Conservation (phyloP, 805 yeast species). For the Wickerhamomyces alni region DNA sequence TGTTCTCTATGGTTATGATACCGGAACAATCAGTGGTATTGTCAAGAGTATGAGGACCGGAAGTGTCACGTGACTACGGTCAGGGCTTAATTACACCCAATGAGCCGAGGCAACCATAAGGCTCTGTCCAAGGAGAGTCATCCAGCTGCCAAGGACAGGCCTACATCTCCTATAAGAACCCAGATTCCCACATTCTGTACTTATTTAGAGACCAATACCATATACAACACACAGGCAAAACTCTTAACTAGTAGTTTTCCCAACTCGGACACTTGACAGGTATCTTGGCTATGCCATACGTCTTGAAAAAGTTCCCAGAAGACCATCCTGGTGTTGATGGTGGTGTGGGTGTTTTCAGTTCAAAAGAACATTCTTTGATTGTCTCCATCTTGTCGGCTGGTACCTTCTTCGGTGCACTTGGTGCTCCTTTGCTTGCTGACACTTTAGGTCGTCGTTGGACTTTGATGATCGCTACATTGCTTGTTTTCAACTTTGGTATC, state of each 20-base stretch:
- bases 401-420: constrained; percentile 61
- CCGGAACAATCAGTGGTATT: constrained; percentile 48
- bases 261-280: no score
- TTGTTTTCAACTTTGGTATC: constrained; percentile 48
- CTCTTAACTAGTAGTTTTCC: no score
- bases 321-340: constrained; percentile 29
- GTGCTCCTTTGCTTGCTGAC: constrained; percentile 54
- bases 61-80: no score
- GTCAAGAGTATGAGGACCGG: no score
- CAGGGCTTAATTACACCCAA: no score
- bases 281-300: constrained; percentile 59
- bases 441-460: constrained; percentile 49
- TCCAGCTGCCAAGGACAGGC: no score
- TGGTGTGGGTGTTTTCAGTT: constrained; percentile 30
- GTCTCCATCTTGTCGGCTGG: constrained; percentile 69
- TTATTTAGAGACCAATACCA: no score
- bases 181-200: no score
- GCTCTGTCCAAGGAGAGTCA: no score
- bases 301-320: constrained; percentile 35
- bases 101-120: no score
- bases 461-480: constrained; percentile 35
- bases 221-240: no score
- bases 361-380: constrained; percentile 49
- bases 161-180: no score
- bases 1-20: constrained; percentile 61